Percentiles rank a stretch among this genome's conserved stretches.
These are phyloP conservation scores for Stylosanthes scabra DNA, from an alignment of 331 rosid species.

Conservation along the genomic window DNA sequence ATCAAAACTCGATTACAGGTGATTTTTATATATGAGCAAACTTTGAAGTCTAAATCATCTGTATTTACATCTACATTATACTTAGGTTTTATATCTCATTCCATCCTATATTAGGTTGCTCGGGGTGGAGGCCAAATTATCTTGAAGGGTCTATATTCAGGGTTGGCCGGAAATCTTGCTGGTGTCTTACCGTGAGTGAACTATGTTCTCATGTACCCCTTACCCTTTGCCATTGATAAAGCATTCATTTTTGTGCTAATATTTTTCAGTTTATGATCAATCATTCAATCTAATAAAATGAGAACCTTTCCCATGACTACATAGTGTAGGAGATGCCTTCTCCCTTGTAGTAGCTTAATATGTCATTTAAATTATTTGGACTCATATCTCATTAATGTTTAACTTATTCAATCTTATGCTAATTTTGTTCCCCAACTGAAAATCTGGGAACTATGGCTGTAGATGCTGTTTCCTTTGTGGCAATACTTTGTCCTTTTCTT, in stretches of 20 bases:
- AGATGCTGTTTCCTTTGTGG: not conserved
- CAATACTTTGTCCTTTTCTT: not conserved
- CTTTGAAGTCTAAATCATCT: not conserved
- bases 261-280: not conserved
- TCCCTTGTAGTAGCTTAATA: not conserved
- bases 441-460: not conserved
- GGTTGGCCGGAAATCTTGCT: constrained; percentile 71
- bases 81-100: constrained; percentile 23
- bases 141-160: constrained; percentile 73
- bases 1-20: constrained; percentile 86
- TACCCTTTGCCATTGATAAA: not conserved
- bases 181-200: constrained; percentile 81
- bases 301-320: not conserved
- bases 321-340: not conserved
- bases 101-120: constrained; percentile 52
- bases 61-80: constrained; percentile 16
- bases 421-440: not conserved
- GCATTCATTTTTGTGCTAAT: constrained; percentile 17
- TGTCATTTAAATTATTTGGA: not conserved
- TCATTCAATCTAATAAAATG: not conserved
- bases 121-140: constrained; percentile 64
- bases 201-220: constrained; percentile 3
- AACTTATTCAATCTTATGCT: not conserved
- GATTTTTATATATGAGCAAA: constrained; percentile 6
- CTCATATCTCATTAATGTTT: not conserved